Percentiles rank a stretch among this genome's conserved stretches.
Evolutionary conservation across 352 stramenopile genomes (phyloP).

Genomic region (Phytophthora hybrid): DNA sequence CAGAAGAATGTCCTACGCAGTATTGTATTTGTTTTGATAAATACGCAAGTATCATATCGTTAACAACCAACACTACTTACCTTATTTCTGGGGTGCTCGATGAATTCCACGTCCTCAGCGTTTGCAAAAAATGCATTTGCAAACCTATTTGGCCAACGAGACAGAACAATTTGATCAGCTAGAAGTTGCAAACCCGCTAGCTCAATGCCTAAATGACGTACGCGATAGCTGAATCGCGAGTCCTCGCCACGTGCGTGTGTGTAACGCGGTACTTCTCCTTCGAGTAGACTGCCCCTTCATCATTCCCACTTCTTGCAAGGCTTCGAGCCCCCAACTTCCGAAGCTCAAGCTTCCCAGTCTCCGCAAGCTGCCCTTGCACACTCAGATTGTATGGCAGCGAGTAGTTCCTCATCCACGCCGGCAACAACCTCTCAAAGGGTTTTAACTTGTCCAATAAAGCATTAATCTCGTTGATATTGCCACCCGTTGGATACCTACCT

Average conservation of each 20-base stretch:
- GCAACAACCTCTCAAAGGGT: slow-evolving; percentile 43
- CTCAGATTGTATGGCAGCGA: slow-evolving; percentile 72
- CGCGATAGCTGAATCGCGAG: slow-evolving; percentile 65
- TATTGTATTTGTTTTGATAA: not conserved
- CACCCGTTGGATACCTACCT: slow-evolving; percentile 59
- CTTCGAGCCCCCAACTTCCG: slow-evolving; percentile 41
- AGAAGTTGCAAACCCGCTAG: not conserved
- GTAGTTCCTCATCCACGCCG: slow-evolving; percentile 72
- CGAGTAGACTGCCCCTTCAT: slow-evolving; percentile 39
- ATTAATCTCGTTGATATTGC: slow-evolving; percentile 62
- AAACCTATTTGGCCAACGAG: no score
- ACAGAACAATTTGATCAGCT: not conserved
- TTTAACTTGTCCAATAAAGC: slow-evolving; percentile 53
- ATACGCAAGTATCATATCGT: not conserved
- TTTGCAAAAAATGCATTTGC: slow-evolving; percentile 62
- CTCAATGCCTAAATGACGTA: slow-evolving; percentile 27
- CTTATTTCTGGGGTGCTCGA: slow-evolving; percentile 46
- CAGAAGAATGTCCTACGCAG: slow-evolving; percentile 48
- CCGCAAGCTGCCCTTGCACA: slow-evolving; percentile 53
- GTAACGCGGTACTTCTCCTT: slow-evolving; percentile 51
- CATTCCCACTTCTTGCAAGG: slow-evolving; percentile 29
- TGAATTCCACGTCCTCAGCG: slow-evolving; percentile 49
- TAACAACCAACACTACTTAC: slow-evolving; percentile 20
- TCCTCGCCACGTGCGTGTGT: slow-evolving; percentile 63
- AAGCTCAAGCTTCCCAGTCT: slow-evolving; percentile 49